Evolutionary conservation across 495 filamentous ascomycete genomes (phyloP), one percentile per base, ranked within the genome.

Genomic region (Elasticomyces elasticus): DNA sequence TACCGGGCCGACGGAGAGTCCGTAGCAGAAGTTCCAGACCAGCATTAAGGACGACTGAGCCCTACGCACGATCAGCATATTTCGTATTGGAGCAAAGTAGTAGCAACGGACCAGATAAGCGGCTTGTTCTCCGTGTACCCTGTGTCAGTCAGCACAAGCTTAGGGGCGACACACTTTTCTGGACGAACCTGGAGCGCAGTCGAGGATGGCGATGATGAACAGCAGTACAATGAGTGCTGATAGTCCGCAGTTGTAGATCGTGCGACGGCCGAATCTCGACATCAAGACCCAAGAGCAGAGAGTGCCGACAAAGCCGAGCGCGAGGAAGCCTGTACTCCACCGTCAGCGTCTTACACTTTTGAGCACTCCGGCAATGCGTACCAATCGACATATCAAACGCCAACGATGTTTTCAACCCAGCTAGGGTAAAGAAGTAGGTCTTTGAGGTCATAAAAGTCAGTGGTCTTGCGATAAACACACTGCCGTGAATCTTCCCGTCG

Each of bases 351-450:
- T n/a, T n/a, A n/a, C n/a, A n/a, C n/a, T n/a, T n/a, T n/a, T n/a
- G n/a, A n/a, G n/a, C n/a, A n/a, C n/a, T n/a, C n/a, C 30, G 30
- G 30, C 30, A 7, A 33, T 33, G 30, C 30, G 30, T 33, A 33
- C 30, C 75, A 3, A 76, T 48, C 15, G 52, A 54, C 65, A 69
- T 67, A 51, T 64, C 61, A 57, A 72, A 67, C 3, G 62, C 65
- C 33, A 68, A 62, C 25, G 62, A 54, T 17, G 60, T 47, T 0
- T 56, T 54, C 5, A 72, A 60, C 11, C 87, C 87, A 4, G 87
- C 86, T 58, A 84, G 82, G 53, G 81, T 70, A 48, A 87, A 71
- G 70, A 90, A 92, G 63, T 89, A 83, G 26, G 83, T 88, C n/a
- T n/a, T n/a, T n/a, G n/a, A n/a, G n/a, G n/a, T n/a, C n/a, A n/a